Evolutionary conservation across 164 flowering plant species (phyloP).

Genomic region (Aristolochia contorta): DNA sequence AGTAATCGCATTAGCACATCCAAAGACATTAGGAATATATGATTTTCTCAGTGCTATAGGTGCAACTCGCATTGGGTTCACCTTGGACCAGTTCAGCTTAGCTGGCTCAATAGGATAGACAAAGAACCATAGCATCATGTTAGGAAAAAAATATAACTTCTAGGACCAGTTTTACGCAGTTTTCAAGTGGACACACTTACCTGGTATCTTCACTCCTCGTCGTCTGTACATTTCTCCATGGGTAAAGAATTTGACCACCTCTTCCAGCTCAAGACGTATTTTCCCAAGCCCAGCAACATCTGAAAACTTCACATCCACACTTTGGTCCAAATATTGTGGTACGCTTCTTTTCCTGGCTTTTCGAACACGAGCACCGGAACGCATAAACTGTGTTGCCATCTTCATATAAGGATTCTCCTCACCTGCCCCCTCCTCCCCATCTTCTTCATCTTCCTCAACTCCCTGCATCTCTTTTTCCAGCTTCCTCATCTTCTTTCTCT

Average conservation of each 20-base stretch:
- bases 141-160: too few species aligned
- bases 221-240: constrained; percentile 90
- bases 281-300: constrained; percentile 99
- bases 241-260: constrained; percentile 93
- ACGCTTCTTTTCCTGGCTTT: constrained; percentile 38
- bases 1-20: too few species aligned
- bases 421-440: constrained; percentile 22
- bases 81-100: too few species aligned
- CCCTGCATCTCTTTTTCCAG: constrained; percentile 62
- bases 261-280: constrained; percentile 87
- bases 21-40: too few species aligned
- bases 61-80: too few species aligned
- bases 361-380: constrained; percentile 88
- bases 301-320: constrained; percentile 78
- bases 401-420: constrained; percentile 59
- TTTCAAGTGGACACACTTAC: constrained; percentile 14
- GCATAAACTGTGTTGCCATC: constrained; percentile 82
- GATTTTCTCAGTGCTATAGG: too few species aligned
- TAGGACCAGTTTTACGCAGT: too few species aligned
- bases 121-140: too few species aligned
- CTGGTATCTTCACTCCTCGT: constrained; percentile 93
- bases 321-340: constrained; percentile 81
- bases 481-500: constrained; percentile 73
- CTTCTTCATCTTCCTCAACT: constrained; percentile 48
- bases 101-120: too few species aligned